Evolutionary conservation across 1,139 yeast species (phyloP).

Genomic region (Yamadazyma oceani): DNA sequence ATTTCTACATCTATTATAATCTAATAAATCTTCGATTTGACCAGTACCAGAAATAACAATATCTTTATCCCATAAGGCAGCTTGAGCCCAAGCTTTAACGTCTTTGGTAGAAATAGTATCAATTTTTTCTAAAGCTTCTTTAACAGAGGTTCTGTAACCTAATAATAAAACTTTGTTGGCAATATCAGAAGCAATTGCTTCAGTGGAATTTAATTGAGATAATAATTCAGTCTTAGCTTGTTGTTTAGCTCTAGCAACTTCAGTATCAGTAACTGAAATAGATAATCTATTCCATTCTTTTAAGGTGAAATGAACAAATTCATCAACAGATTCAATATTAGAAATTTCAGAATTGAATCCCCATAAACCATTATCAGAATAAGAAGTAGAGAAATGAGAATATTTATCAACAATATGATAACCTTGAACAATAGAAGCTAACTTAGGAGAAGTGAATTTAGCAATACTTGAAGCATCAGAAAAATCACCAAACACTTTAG

Average conservation of each 20-base stretch:
- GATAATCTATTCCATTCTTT: constrained; percentile 88
- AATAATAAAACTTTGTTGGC: constrained; percentile 59
- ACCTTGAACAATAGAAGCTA: constrained; percentile 71
- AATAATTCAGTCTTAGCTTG: constrained; percentile 63
- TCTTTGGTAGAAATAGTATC: constrained; percentile 62
- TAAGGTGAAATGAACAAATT: constrained; percentile 72
- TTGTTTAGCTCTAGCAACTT: constrained; percentile 74
- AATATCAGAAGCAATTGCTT: constrained; percentile 54
- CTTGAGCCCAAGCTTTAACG: constrained; percentile 72
- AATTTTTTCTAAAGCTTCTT: constrained; percentile 59
- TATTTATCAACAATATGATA: constrained; percentile 71
- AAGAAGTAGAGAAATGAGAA: constrained; percentile 69
- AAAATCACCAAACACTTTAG: constrained; percentile 66
- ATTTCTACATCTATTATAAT: constrained; percentile 82
- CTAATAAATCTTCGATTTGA: constrained; percentile 78
- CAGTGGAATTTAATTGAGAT: constrained; percentile 44
- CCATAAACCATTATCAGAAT: constrained; percentile 80
- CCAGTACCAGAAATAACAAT: constrained; percentile 81
- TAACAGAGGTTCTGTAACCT: constrained; percentile 61
- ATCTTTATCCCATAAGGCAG: constrained; percentile 80
- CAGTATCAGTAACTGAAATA: constrained; percentile 70
- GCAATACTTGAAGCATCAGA: constrained; percentile 54
- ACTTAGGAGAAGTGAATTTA: constrained; percentile 78
- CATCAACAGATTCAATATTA: constrained; percentile 62
- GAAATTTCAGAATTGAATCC: constrained; percentile 71